Conservation (phyloP, 2,329 filamentous ascomycete genomes). For the Didymosphaeria variabile region DNA sequence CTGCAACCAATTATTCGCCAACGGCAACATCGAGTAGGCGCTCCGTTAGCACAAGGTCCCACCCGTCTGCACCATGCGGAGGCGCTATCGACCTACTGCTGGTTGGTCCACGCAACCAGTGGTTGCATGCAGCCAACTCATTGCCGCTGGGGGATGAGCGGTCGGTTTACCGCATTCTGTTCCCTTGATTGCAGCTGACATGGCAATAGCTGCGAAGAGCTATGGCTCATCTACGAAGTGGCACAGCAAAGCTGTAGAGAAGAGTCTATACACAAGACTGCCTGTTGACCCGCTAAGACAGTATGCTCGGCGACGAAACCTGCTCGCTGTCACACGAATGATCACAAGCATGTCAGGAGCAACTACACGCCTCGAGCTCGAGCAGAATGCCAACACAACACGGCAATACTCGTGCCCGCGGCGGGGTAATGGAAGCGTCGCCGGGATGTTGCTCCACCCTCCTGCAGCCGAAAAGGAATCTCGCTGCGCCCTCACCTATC, state of each 20-base stretch:
- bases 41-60: constrained; percentile 30
- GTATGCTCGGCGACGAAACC: neutral
- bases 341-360: neutral
- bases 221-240: constrained; percentile 1
- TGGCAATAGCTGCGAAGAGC: constrained; percentile 22
- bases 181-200: constrained; percentile 30
- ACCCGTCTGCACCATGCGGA: constrained; percentile 24
- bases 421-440: constrained; percentile 41
- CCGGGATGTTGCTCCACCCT: constrained; percentile 31
- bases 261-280: too few relatives aligned
- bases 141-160: constrained; percentile 26
- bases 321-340: neutral
- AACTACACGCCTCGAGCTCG: constrained; percentile 1
- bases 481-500: constrained; percentile 31
- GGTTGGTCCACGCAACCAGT: constrained; percentile 29
- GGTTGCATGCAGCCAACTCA: constrained; percentile 29
- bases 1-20: constrained; percentile 14
- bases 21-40: constrained; percentile 21
- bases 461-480: constrained; percentile 41
- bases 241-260: neutral
- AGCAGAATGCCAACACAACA: constrained; percentile 15
- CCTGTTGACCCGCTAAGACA: neutral
- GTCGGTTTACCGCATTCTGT: constrained; percentile 24
- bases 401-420: constrained; percentile 20
- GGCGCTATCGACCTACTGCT: constrained; percentile 29